phyloP scores from a whole-genome alignment of 2,329 filamentous ascomycete genomes.

The Acrocalymma vagum region DNA sequence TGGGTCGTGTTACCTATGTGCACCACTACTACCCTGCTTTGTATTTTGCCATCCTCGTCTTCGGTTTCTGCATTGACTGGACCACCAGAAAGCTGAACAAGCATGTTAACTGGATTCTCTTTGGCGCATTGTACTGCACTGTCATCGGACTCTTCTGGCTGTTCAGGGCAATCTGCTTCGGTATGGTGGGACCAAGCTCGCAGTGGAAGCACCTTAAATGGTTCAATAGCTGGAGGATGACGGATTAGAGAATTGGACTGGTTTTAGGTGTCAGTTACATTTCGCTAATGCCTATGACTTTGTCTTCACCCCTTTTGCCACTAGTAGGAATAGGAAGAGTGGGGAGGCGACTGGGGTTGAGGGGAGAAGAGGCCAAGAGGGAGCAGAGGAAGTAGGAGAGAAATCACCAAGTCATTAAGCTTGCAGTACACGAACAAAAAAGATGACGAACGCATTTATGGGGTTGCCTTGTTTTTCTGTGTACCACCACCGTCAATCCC shows the following conservation, averaged over 20 bases:
- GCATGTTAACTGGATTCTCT: conserved; percentile 72
- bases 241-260: conserved; percentile 63
- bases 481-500: too few relatives aligned
- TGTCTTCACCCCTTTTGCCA: too few relatives aligned
- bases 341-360: too few relatives aligned
- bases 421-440: too few relatives aligned
- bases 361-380: too few relatives aligned
- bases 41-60: conserved; percentile 92
- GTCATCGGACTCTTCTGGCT: conserved; percentile 85
- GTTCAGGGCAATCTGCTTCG: conserved; percentile 95
- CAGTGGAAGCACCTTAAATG: conserved; percentile 94
- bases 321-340: too few relatives aligned
- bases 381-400: too few relatives aligned
- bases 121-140: conserved; percentile 74
- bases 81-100: conserved; percentile 72
- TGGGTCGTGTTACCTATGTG: conserved; percentile 98
- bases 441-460: too few relatives aligned
- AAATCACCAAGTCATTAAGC: too few relatives aligned
- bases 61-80: conserved; percentile 92
- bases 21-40: conserved; percentile 99
- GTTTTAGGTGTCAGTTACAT: too few relatives aligned
- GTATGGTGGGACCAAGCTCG: conserved; percentile 85
- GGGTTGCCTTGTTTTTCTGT: too few relatives aligned
- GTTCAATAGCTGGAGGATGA: conserved; percentile 87
- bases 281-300: too few relatives aligned